A percentile compares a stretch with the other conserved stretches of the same genome.
Evolutionary conservation across 208 protist genomes (phyloP).

Genomic region (Novymonas esmeraldas): DNA sequence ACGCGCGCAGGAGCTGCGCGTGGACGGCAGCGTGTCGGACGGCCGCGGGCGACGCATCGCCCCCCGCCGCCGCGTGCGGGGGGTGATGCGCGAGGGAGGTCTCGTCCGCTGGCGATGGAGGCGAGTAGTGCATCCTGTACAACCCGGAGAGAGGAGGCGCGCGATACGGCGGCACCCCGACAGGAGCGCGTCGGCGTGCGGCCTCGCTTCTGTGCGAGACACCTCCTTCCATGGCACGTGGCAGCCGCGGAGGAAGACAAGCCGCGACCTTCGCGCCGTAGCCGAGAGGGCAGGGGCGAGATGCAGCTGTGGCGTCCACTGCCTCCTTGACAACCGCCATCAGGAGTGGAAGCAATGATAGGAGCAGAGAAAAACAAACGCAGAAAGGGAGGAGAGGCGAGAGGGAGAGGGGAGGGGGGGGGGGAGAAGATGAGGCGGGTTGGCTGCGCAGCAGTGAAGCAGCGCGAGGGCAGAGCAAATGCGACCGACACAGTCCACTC

Average conservation of each 20-base stretch:
- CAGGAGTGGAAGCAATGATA: too few species aligned
- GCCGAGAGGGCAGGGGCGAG: too few species aligned
- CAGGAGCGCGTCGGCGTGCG: background rate
- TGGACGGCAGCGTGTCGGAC: slow-evolving; percentile 7
- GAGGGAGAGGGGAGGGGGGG: background rate
- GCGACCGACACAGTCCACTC: too few species aligned
- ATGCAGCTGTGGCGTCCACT: too few species aligned
- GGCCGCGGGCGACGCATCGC: background rate
- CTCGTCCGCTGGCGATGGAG: background rate
- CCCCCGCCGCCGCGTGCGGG: too few species aligned
- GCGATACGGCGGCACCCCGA: slow-evolving; percentile 27
- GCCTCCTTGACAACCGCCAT: too few species aligned
- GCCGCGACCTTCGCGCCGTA: too few species aligned
- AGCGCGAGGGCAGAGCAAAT: too few species aligned
- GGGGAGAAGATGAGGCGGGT: background rate
- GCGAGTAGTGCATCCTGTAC: slow-evolving; percentile 30
- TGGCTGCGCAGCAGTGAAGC: too few species aligned
- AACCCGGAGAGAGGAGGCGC: slow-evolving; percentile 30
- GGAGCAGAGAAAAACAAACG: background rate
- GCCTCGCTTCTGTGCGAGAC: background rate
- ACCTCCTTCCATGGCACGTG: too few species aligned
- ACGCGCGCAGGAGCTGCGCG: slow-evolving; percentile 7
- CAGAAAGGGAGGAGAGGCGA: background rate
- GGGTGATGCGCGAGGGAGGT: background rate
- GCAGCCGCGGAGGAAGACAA: too few species aligned